phyloP scores from a whole-genome alignment of 306 rosid genomes.

The Prunus mira region DNA sequence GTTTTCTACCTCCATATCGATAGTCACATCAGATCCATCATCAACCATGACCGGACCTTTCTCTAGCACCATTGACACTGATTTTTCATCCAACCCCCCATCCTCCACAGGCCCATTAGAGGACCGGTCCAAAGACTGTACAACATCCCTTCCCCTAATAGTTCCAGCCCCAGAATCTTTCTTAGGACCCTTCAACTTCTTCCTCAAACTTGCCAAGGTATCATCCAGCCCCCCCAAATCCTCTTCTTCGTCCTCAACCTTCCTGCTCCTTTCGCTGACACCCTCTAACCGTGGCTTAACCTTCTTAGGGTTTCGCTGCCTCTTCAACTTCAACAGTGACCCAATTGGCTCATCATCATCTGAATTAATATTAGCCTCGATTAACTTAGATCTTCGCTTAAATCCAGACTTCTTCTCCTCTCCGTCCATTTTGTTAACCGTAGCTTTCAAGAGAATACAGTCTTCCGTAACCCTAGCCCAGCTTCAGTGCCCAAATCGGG shows the following conservation, averaged over 20 bases:
- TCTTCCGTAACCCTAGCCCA: slow-evolving; percentile 41
- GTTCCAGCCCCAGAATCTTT: slow-evolving; percentile 58
- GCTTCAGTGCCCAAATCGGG: slow-evolving; percentile 39
- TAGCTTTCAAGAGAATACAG: slow-evolving; percentile 28
- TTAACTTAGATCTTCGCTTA: slow-evolving; percentile 57
- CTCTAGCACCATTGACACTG: slow-evolving; percentile 11
- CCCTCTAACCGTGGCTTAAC: slow-evolving; percentile 34
- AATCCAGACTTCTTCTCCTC: slow-evolving; percentile 51
- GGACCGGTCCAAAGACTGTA: slow-evolving; percentile 33
- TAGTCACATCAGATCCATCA: slow-evolving; percentile 28
- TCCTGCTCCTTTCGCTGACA: slow-evolving; percentile 38
- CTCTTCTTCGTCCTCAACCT: slow-evolving; percentile 36
- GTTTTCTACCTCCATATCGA: slow-evolving; percentile 22
- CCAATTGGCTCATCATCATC: slow-evolving; percentile 88
- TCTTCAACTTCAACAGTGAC: slow-evolving; percentile 64
- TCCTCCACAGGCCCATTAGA: slow-evolving; percentile 24
- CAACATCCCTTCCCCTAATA: slow-evolving; percentile 32
- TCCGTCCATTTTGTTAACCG: slow-evolving; percentile 64
- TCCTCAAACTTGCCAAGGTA: slow-evolving; percentile 89
- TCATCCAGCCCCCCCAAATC: slow-evolving; percentile 80
- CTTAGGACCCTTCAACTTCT: slow-evolving; percentile 89
- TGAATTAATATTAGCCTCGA: slow-evolving; percentile 50
- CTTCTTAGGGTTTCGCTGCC: slow-evolving; percentile 53
- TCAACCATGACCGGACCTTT: slow-evolving; percentile 13
- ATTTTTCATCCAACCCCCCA: slow-evolving; percentile 24